Percentiles rank a stretch among this genome's conserved stretches.
Evolutionary conservation across 768 basidiomycete species (phyloP).

Genomic region (Dioszegia aurantiaca): DNA sequence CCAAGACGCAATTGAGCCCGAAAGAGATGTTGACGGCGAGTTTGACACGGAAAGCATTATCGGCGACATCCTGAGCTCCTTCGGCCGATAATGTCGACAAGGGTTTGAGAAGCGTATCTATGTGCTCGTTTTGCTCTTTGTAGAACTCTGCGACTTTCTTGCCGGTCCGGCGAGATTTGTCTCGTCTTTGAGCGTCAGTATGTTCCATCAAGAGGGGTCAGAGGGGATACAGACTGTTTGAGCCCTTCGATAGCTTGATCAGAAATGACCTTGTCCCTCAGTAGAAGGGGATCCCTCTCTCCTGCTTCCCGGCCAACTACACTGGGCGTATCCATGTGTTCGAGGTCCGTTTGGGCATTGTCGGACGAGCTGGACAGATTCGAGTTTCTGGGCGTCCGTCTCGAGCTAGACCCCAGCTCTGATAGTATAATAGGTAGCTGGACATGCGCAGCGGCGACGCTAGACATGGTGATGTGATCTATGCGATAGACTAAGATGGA

Average conservation of each 20-base stretch:
- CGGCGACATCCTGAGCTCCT: constrained; percentile 67
- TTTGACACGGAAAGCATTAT: constrained; percentile 72
- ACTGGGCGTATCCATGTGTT: constrained; percentile 33
- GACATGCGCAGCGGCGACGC: constrained; percentile 4
- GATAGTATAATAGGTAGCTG: constrained; percentile 7
- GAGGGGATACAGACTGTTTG: constrained; percentile 35
- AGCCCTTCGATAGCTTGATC: constrained; percentile 42
- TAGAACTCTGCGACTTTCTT: constrained; percentile 51
- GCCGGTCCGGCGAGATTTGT: constrained; percentile 35
- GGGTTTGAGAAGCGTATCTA: constrained; percentile 79
- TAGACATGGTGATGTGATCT: neutral
- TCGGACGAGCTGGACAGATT: neutral
- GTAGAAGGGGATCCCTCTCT: constrained; percentile 46
- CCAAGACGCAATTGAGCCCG: constrained; percentile 67
- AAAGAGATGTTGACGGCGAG: constrained; percentile 84
- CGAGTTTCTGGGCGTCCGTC: neutral
- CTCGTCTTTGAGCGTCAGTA: neutral
- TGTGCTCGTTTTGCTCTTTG: constrained; percentile 58
- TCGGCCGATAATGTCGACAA: constrained; percentile 86
- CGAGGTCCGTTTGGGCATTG: constrained; percentile 27
- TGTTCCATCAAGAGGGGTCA: neutral
- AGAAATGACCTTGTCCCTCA: constrained; percentile 40
- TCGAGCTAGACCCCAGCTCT: neutral
- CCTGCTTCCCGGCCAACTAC: constrained; percentile 44
- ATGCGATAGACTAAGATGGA: too few relatives aligned